These are phyloP conservation scores for Wallemia ichthyophaga DNA, from an alignment of 1,284 basidiomycete species.

Conservation along the genomic window DNA sequence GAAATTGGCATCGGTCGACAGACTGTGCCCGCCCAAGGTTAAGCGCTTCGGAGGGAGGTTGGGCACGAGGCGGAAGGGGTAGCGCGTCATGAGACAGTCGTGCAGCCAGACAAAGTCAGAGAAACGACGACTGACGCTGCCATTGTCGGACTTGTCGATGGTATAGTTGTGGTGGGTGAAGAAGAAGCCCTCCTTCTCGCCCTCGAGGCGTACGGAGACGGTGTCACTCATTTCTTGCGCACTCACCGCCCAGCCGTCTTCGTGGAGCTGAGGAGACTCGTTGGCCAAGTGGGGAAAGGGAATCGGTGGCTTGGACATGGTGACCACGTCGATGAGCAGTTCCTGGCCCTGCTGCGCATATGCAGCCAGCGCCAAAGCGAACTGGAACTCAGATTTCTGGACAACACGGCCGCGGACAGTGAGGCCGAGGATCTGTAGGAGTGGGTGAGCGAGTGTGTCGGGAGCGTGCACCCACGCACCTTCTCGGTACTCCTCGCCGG, in stretches of 20 bases:
- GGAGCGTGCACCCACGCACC: too few relatives aligned
- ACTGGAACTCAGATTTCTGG: neutral
- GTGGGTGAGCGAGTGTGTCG: too few relatives aligned
- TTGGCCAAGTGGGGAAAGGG: neutral
- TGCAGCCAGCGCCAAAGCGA: neutral
- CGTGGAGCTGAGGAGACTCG: neutral
- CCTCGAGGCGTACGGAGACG: neutral
- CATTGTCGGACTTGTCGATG: neutral
- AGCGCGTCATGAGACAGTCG: conserved; percentile 20
- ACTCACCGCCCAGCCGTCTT: neutral
- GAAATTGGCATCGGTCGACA: conserved; percentile 48
- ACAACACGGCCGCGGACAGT: neutral
- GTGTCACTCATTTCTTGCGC: neutral
- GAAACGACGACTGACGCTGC: neutral
- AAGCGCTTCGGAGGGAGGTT: conserved; percentile 64
- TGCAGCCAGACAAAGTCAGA: neutral
- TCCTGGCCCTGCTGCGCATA: conserved; percentile 1
- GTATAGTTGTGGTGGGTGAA: neutral
- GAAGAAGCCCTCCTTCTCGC: neutral
- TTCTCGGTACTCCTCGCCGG: neutral
- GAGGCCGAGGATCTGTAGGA: neutral
- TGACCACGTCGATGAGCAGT: neutral
- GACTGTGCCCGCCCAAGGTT: conserved; percentile 16
- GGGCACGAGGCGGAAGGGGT: conserved; percentile 78
- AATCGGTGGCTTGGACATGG: neutral